Evolutionary conservation across 441 rosid genomes (phyloP), one percentile per base, ranked within the genome.

Genomic region (Gossypium gossypioides): DNA sequence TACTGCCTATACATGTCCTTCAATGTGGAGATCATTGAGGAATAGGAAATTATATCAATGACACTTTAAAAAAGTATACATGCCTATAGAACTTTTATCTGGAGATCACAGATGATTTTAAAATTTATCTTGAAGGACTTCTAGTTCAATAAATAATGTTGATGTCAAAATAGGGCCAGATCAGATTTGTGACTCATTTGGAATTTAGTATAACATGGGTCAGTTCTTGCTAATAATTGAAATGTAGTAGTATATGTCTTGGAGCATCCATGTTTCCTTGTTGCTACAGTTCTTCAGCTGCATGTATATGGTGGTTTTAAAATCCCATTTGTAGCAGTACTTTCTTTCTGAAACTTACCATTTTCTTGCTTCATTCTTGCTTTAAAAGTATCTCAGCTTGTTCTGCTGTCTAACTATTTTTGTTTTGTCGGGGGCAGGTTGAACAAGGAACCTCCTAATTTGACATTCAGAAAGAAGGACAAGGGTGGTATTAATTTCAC

Each of bases 371-470:
- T 63, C n/a, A 37, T 63, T 19, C 27, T 37, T 37, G 19, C 27
- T 61, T 61, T 62, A 4, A 5, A 59, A 40, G 24, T 0, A 12
- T 66, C 40, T 46, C 55, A 13, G 21, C 10, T 46, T 46, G 37
- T 6, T 65, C 4, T 65, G 18, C 3, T 46, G 55, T 46, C 21
- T 24, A 46, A 56, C 16, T 3, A 9, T 42, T 44, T 46, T 9
- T 25, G 5, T 58, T 76, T 78, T 77, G 4, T 72, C 0, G 71
- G 40, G 70, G 68, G 54, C 84, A 94, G 99, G 86, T 86, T 94
- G 85, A 94, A 94, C 87, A 94, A 94, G 88, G 88, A 94, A 80
- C 99, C 97, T n/a, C 99, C 97, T 10, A 94, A 94, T 80, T 85
- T 92, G 77, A 90, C 99, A 69, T 94, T 94, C 86, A 88, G 97